Base-by-base conservation (phyloP, 2,329 filamentous ascomycete species). In the Neoscytalidium dimidiatum region DNA sequence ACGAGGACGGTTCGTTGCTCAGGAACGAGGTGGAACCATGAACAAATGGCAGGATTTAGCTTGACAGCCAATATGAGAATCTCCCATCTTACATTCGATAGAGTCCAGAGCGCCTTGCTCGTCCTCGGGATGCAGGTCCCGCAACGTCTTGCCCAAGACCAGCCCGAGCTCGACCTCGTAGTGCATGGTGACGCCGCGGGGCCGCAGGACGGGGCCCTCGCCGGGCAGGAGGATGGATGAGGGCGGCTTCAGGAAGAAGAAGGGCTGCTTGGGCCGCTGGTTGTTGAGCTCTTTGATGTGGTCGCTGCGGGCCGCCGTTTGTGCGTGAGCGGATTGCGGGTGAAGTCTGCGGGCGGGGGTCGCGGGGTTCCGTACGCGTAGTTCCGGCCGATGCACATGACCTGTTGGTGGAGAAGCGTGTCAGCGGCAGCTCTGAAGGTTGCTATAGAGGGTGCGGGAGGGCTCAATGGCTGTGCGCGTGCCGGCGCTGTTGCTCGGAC, bases 241-340 rank as follows among this genome's bases (percentile, higher is more conserved):
- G 0, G 94, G 82, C 1, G 95, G 95, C 85, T 99, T 99, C 71
- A 98, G 87, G 85, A 99, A 99, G 88, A 97, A 99, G 82, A 99
- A 98, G 28, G 95, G 95, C 80, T 97, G 93, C 78, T 95, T 96
- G 58, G 95, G 95, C 69, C 88, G 88, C 67, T 85, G 84, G 79
- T 90, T 97, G 79, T 93, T 93, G 71, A 99, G 86, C 83, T 99
- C 95, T 68, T 90, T 87, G 75, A 98, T 90, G 81, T 99, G 95
- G 79, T 97, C 95, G 73, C 92, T 95, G 73, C 13, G 13, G 23
- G 2, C n/a, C n/a, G n/a, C n/a, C n/a, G 13, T 23, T 19, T 44
- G 9, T 19, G 19, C 13, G 8, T 35, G 56, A 31, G 61, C 28
- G 44, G 29, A 38, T 44, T 28, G 53, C 21, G 11, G 17, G 14